Conservation (phyloP, 352 stramenopile genomes). For the Globisporangium cystogenes region DNA sequence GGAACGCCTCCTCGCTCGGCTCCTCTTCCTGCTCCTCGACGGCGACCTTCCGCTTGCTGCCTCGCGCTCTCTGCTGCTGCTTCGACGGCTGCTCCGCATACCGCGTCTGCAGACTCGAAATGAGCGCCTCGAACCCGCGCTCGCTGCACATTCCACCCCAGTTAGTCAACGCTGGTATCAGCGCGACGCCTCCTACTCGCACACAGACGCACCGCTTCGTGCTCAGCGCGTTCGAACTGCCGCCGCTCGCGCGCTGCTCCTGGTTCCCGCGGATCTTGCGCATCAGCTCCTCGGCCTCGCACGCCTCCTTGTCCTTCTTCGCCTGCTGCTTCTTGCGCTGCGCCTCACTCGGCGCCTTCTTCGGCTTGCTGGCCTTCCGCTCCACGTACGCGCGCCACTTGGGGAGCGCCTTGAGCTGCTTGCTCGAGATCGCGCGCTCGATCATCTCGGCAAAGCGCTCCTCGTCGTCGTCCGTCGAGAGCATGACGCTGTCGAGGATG, state of each 20-base stretch:
- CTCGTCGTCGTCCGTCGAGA: conserved; percentile 79
- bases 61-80: neutral
- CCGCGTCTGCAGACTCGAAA: conserved; percentile 57
- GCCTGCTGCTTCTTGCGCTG: conserved; percentile 39
- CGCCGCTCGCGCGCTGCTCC: conserved; percentile 25
- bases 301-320: conserved; percentile 54
- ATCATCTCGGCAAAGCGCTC: conserved; percentile 66
- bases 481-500: conserved; percentile 85
- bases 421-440: conserved; percentile 44
- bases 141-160: conserved; percentile 41
- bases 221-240: conserved; percentile 24
- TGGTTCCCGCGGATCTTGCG: conserved; percentile 55
- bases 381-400: conserved; percentile 46
- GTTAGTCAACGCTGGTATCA: too few relatives aligned
- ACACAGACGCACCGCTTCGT: conserved; percentile 23
- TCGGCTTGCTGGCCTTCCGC: conserved; percentile 24
- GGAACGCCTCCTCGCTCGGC: conserved; percentile 66
- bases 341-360: conserved; percentile 15
- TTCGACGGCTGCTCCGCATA: conserved; percentile 42
- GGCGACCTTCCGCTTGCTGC: neutral
- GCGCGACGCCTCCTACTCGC: too few relatives aligned
- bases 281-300: conserved; percentile 57
- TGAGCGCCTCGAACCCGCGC: conserved; percentile 47
- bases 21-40: conserved; percentile 13
- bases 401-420: conserved; percentile 33